Evolutionary conservation across 2,329 filamentous ascomycete genomes (phyloP), one percentile per base, ranked within the genome.

Genomic region (Penicillium italicum): DNA sequence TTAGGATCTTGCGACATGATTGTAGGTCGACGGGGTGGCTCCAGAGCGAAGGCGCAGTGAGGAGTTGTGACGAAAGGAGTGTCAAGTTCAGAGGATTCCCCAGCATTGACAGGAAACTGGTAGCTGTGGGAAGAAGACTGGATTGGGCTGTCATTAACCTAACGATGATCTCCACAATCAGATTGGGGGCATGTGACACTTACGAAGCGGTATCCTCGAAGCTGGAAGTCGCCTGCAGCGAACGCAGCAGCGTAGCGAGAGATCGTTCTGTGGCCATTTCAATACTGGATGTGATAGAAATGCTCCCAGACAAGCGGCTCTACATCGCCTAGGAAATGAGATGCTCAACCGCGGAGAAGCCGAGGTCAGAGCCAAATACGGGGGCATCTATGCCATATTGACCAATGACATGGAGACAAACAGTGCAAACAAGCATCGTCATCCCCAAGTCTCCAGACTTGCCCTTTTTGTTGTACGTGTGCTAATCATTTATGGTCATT

Each of bases 71-170:
- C 0, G 83, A 80, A 7, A 87, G 74, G 0, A 86, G 74, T 2
- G 80, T 83, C 51, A 86, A 72, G 57, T 87, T 87, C 46, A 85
- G 70, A 1, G 83, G 84, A 55, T 87, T 87, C 33, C 81, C 80
- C 12, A 87, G 77, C 1, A 76, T 64, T 6, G 76, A 74, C 14
- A 80, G 63, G 42, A 79, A 72, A 43, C 74, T 74, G 16, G 76
- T 77, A n/a, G 76, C 74, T 16, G 75, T 77, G 24, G 81, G 82
- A 37, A 87, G 79, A 31, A 86, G 74, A 57, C 73, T 82, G 59
- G 26, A 45, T 38, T 24, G 30, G 14, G 3, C 16, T 16, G 45
- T 36, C 16, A 33, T 61, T 64, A 60, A 51, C 41, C 49, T 50
- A 46, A 50, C 53, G 48, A 59, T 62, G 42, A 62, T 55, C 38